Evolutionary conservation across 164 flowering plant genomes (phyloP).

Genomic region (Magnolia kwangsiensis): DNA sequence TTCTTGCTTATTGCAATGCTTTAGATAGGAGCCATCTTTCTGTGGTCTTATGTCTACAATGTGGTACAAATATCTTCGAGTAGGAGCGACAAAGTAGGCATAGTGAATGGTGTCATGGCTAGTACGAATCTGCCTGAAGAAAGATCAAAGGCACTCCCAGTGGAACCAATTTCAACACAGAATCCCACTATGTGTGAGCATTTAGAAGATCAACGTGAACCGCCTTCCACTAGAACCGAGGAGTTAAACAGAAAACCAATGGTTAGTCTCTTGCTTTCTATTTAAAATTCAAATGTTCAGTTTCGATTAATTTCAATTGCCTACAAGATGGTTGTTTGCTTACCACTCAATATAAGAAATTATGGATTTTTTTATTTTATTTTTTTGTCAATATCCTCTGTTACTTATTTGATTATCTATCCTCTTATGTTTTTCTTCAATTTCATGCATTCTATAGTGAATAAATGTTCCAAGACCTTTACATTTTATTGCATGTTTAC

Average conservation of each 20-base stretch:
- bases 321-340: neutral
- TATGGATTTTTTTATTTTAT: no score
- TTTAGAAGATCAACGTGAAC: neutral
- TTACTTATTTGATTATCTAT: no score
- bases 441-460: no score
- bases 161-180: conserved; percentile 23
- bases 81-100: conserved; percentile 13
- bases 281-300: neutral
- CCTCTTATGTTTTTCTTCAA: no score
- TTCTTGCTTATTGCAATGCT: conserved; percentile 1
- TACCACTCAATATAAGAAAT: no score
- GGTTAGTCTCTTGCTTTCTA: neutral
- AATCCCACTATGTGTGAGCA: conserved; percentile 15
- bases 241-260: neutral
- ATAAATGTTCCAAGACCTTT: no score
- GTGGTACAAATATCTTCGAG: conserved; percentile 44
- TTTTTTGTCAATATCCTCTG: no score
- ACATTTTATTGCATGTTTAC: no score
- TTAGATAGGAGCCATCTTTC: conserved; percentile 61
- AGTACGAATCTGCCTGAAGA: conserved; percentile 15
- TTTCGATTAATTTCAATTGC: neutral
- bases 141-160: conserved; percentile 15
- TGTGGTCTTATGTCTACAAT: conserved; percentile 70
- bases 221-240: neutral
- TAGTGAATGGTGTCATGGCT: neutral